Base-by-base conservation (phyloP, 345 rosid genomes). In the Luvunga scandens region DNA sequence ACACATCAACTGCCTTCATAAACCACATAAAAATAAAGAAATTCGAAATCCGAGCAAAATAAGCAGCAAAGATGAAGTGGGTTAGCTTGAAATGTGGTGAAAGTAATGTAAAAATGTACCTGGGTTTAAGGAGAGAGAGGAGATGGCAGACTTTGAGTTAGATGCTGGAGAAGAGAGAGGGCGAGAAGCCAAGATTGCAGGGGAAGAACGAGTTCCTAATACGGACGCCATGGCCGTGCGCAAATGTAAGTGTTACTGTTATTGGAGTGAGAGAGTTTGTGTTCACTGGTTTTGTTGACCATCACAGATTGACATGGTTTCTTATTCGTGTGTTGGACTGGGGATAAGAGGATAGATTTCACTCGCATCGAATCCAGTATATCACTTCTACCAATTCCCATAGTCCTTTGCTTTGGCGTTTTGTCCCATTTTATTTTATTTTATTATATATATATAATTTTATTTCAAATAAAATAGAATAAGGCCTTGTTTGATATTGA, bases 331-430 rank as follows among this genome's bases (percentile, higher is more conserved):
- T 75, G 78, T 62, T 76, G 30, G 81, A 69, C 56, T 84, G 84
- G 66, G 90, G 97, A 92, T 91, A 92, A 91, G 92, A 82, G 33
- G 85, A 91, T 81, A 87, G 92, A 87, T 81, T 75, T 76, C 80
- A 57, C 22, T 66, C 70, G 34, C n/a, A 63, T 64, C 71, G 4
- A 7, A 48, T 2, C 14, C 1, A 6, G 21, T 53, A 19, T 1
- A 1, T 53, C 1, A 5, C 7, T 53, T 5, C 57, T 18, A 53
- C 22, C n/a, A n/a, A n/a, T n/a, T n/a, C n/a, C n/a, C 22, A 5
- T 19, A 18, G 57, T 16, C 57, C 57, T 5, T 53, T 18, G 72
- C 72, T 28, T 66, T 65, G 7, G 27, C 22, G 38, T 38, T 66
- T 34, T 21, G 34, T 4, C 3, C 10, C 30, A 4, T 27, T 19